Base-by-base conservation (phyloP, 1,139 yeast genomes). In the Candida gigantensis region DNA sequence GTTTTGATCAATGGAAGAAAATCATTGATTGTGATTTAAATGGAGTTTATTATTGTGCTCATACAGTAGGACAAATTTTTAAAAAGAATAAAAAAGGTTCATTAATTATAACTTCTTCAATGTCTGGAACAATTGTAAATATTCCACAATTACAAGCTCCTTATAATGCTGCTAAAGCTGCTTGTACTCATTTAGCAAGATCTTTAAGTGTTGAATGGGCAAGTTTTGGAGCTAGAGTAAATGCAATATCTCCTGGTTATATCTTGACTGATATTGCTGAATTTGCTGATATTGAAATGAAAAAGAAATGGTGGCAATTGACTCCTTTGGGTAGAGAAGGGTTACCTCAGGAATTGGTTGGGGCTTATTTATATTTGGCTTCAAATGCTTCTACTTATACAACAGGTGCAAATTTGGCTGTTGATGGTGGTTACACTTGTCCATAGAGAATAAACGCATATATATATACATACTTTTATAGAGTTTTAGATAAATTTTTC, bases 141-240 rank as follows among this genome's bases (percentile, higher is more conserved):
- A 78, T 79, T 45, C 95, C 95, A 10, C 94, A 86, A 60, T 78
- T 83, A 39, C 95, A 86, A 62, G 81, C 87, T 34, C 89, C 90
- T 14, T 86, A 86, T 68, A 86, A 86, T 64, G 82, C 86, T 62
- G 81, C 92, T 49, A 86, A 86, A 66, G 94, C 95, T 15, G 95
- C 92, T 37, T 87, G 84, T 34, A 77, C 83, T 44, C 95, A 85
- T 60, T 71, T 88, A 57, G 80, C 84, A 42, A 81, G 76, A 61
- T 79, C 90, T 2, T 70, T 87, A 44, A 95, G 94, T 11, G 79
- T 82, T 34, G 96, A 87, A 60, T 87, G 95, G 95, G 87, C 95
- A 24, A 71, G 77, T 37, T 77, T 80, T 55, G 32, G 32, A 12
- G 81, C 82, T 35, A 74, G 95, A 60, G 89, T 85, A 46, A 86